phyloP scores from a whole-genome alignment of 78 protist species.

The Trichosphaerium sp. region DNA sequence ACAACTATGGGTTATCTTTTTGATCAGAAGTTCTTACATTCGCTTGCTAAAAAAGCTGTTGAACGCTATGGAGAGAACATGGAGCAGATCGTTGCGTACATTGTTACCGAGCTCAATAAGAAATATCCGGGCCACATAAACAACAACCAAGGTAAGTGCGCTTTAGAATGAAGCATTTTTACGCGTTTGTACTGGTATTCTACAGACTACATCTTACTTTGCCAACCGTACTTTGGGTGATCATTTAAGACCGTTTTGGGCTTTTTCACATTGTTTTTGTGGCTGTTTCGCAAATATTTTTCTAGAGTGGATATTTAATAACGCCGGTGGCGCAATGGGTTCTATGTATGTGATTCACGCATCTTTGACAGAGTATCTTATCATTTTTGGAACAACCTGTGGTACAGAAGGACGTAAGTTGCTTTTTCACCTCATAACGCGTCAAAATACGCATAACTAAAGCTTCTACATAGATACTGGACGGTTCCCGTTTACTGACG shows the following conservation, averaged over 20 bases:
- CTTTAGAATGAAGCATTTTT: too few relatives aligned
- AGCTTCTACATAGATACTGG: too few relatives aligned
- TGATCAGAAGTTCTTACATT: slow-evolving; percentile 23
- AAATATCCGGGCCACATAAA: slow-evolving; percentile 31
- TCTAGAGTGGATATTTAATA: slow-evolving; percentile 33
- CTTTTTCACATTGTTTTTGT: too few relatives aligned
- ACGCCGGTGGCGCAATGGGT: slow-evolving; percentile 71
- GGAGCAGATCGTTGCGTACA: slow-evolving; percentile 19
- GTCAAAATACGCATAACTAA: too few relatives aligned
- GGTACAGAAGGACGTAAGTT: slow-evolving; percentile 18
- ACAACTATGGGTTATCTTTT: slow-evolving; percentile 15
- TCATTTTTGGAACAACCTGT: slow-evolving; percentile 11
- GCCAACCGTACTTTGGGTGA: too few relatives aligned
- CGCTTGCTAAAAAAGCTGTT: slow-evolving; percentile 38
- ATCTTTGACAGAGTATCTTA: slow-evolving; percentile 52
- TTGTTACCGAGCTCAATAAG: slow-evolving; percentile 15
- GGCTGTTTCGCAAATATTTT: too few relatives aligned
- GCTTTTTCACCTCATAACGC: too few relatives aligned
- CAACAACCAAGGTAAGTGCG: slow-evolving; percentile 8
- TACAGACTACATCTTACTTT: too few relatives aligned
- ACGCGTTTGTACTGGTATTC: too few relatives aligned
- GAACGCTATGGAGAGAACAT: slow-evolving; percentile 31
- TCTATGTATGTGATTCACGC: slow-evolving; percentile 46
- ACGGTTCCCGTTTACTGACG: slow-evolving; percentile 6
- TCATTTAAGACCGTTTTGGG: too few relatives aligned